Conservation (phyloP, 345 rosid genomes). For the Turritis glabra region DNA sequence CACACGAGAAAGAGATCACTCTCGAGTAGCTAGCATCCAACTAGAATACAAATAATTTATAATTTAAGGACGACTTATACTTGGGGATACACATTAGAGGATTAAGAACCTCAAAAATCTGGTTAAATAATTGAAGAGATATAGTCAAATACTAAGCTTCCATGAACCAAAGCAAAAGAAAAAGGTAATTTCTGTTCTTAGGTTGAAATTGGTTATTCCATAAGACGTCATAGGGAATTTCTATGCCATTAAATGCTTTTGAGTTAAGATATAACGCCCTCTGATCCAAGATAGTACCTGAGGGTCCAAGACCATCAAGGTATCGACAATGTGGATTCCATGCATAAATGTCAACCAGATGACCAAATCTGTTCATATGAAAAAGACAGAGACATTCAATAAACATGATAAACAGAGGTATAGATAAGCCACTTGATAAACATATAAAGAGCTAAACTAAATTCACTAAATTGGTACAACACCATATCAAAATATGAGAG, state of each 20-base stretch:
- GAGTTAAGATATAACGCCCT: background rate
- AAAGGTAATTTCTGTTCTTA: background rate
- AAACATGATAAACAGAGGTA: background rate
- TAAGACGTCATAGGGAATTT: background rate
- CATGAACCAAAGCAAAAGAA: background rate
- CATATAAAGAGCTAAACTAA: background rate
- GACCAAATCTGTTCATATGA: conserved; percentile 68
- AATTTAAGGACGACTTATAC: background rate
- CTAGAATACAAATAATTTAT: background rate
- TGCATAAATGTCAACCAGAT: conserved; percentile 77
- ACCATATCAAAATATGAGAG: conserved; percentile 13
- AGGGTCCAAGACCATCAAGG: conserved; percentile 87
- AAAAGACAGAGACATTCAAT: background rate
- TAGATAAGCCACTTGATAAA: background rate
- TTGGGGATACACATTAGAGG: background rate
- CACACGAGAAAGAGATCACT: background rate
- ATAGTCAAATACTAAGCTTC: background rate
- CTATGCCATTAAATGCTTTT: background rate
- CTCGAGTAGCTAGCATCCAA: conserved; percentile 19
- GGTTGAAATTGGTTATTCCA: background rate
- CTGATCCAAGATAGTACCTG: conserved; percentile 57
- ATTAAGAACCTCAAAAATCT: background rate
- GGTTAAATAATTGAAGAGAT: background rate
- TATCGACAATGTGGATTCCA: conserved; percentile 97
- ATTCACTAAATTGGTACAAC: conserved; percentile 2